Evolutionary conservation across 2,329 filamentous ascomycete genomes (phyloP).

Genomic region (Pseudohalonectria lignicola): DNA sequence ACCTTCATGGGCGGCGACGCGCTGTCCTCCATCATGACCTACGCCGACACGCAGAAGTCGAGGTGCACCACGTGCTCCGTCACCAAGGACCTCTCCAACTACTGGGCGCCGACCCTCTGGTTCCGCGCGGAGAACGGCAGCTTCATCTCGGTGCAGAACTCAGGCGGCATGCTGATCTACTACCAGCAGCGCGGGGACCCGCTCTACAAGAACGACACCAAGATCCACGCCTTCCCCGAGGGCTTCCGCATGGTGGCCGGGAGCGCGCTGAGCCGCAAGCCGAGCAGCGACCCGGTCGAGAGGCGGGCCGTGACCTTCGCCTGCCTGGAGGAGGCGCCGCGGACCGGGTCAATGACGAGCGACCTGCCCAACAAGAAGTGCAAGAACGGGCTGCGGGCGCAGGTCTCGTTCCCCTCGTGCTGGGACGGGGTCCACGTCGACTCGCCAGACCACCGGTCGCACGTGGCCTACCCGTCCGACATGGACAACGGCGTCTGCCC

Average conservation of each 20-base stretch:
- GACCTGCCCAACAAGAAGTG: constrained; percentile 22
- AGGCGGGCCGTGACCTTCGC: constrained; percentile 10
- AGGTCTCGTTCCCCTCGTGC: constrained; percentile 10
- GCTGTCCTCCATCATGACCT: constrained; percentile 13
- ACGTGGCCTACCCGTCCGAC: constrained; percentile 36
- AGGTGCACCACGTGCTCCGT: constrained; percentile 27
- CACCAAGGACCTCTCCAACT: constrained; percentile 24
- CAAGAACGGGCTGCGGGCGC: constrained; percentile 17
- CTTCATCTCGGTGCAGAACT: constrained; percentile 1
- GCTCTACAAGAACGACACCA: background rate
- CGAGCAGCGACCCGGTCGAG: background rate
- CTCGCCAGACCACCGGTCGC: constrained; percentile 8
- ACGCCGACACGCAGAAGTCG: constrained; percentile 12
- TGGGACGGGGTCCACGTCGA: constrained; percentile 10
- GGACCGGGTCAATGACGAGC: constrained; percentile 10
- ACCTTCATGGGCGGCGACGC: constrained; percentile 10
- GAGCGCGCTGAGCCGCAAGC: background rate
- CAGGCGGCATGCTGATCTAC: constrained; percentile 3
- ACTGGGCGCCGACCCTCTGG: constrained; percentile 13
- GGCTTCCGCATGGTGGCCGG: constrained; percentile 4
- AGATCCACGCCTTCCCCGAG: background rate
- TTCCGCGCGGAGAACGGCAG: constrained; percentile 1
- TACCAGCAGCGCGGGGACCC: constrained; percentile 2
- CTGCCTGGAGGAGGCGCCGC: constrained; percentile 5
- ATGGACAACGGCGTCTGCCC: constrained; percentile 39